Evolutionary conservation across 345 rosid species (phyloP), one percentile per base, ranked within the genome.

Genomic region (Cardiospermum halicacabum): DNA sequence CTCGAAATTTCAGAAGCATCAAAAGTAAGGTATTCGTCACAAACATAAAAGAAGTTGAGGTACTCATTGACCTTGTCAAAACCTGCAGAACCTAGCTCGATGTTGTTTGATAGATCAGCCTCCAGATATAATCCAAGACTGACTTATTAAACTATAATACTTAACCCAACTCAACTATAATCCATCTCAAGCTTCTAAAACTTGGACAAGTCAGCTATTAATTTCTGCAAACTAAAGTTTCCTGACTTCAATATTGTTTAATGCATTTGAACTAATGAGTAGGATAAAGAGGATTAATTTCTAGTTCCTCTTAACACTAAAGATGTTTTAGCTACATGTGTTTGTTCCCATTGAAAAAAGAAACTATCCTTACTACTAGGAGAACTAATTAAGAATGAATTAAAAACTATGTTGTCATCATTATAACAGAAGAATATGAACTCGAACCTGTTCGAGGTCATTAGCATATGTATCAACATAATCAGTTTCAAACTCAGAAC

Each of bases 31-130:
- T 72, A 67, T 24, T 74, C 88, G 54, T 77, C 89, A 75, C 64
- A 74, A 50, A 79, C 85, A 77, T 89, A 91, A 32, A 68, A 78
- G 76, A 85, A 85, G 50, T 74, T 82, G 53, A 94, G 85, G 63
- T 82, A 94, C 47, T 94, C 96, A 12, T 82, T 95, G 64, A 78
- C 49, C 72, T 78, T 54, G 72, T 81, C 68, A 64, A 87, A 87
- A 68, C 68, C 79, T 15, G 63, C 69, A 12, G 82, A 40, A 54
- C 80, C 80, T 34, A 73, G 72, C 70, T 77, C 85, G 37, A 59
- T 21, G 9, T 71, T 60, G 69, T 69, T 75, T 43, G 81, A 74
- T 64, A 90, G 92, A 75, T 94, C 97, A 67, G 92, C 78, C 67
- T 87, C 91, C 32, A 88, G 69, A 78, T 69, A 88, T 37, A 79